Evolutionary conservation across 441 rosid species (phyloP), one percentile per base, ranked within the genome.

Genomic region (Daphne laureola): DNA sequence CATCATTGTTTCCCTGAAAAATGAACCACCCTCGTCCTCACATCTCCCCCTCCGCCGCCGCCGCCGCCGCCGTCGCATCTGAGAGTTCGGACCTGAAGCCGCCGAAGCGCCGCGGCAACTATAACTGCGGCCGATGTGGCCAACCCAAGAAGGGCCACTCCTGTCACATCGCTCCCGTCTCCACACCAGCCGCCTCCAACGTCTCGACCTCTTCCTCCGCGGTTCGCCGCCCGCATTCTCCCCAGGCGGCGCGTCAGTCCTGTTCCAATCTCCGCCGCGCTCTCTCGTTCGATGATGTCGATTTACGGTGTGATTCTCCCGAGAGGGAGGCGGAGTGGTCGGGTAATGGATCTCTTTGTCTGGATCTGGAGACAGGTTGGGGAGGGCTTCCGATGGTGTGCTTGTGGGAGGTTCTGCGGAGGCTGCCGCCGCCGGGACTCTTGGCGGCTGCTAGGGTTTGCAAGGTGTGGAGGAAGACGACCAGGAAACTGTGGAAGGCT

Each of bases 41-140:
- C 65, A 55, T 76, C 53, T 61, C 87, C 26, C 68, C 86, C 12
- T 49, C 91, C 58, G 65, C 78, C 59, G 75, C 78, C 14, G 56
- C 69, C 14, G 61, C 43, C 5, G 8, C 4, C 16, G 48, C 57
- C 9, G n/a, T n/a, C n/a, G n/a, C n/a, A n/a, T n/a, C n/a, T n/a
- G n/a, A 45, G 21, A 5, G 36, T 53, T 73, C 50, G 80, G 80
- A 81, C 50, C 70, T 78, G 61, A 78, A 67, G 18, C 76, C 71
- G 4, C 41, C 43, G 17, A 83, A 75, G 53, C 74, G 79, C 8
- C 91, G 97, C 3, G 98, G 97, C 43, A 90, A 81, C 63, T 93
- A 93, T 71, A 93, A 76, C 76, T 93, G 98, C 46, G 79, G 97
- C 65, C 78, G 97, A 16, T 93, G 98, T 25, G 98, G 98, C 23